These are phyloP conservation scores for Aspergillus transmontanensis DNA, from an alignment of 2,329 filamentous ascomycete species.

Conservation along the genomic window DNA sequence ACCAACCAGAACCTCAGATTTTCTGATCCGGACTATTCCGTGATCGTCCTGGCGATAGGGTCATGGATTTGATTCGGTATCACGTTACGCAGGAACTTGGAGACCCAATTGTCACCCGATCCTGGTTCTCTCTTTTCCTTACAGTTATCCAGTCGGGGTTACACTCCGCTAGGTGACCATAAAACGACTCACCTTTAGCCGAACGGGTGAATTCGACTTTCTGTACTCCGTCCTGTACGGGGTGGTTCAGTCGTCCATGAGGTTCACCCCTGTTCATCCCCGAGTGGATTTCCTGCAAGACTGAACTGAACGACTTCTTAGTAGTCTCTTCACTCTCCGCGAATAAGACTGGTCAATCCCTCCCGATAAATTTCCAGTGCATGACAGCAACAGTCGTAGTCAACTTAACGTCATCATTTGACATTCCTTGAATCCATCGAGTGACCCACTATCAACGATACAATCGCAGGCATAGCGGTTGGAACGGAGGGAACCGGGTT, in stretches of 20 bases:
- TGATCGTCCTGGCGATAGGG: background rate
- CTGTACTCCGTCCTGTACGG: too few relatives aligned
- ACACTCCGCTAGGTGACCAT: background rate
- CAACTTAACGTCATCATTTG: constrained; percentile 6
- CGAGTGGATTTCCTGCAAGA: background rate
- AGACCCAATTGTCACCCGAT: constrained; percentile 5
- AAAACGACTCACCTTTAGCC: background rate
- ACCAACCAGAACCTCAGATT: background rate
- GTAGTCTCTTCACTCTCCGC: background rate
- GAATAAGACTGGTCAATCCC: background rate
- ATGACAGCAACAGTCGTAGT: background rate
- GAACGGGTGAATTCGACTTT: background rate
- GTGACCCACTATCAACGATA: background rate
- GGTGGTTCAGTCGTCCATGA: too few relatives aligned
- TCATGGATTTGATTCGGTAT: background rate
- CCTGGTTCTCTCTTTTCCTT: background rate
- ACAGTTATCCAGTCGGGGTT: background rate
- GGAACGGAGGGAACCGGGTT: constrained; percentile 1
- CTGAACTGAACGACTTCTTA: too few relatives aligned
- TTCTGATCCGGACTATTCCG: constrained; percentile 1
- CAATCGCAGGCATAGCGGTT: background rate
- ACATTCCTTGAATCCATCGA: background rate
- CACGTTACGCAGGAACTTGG: background rate
- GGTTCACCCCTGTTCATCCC: background rate
- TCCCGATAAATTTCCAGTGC: background rate